Percentiles rank a stretch among this genome's conserved stretches.
These are phyloP conservation scores for Zygoascus tannicola DNA, from an alignment of 805 yeast species.

Conservation along the genomic window DNA sequence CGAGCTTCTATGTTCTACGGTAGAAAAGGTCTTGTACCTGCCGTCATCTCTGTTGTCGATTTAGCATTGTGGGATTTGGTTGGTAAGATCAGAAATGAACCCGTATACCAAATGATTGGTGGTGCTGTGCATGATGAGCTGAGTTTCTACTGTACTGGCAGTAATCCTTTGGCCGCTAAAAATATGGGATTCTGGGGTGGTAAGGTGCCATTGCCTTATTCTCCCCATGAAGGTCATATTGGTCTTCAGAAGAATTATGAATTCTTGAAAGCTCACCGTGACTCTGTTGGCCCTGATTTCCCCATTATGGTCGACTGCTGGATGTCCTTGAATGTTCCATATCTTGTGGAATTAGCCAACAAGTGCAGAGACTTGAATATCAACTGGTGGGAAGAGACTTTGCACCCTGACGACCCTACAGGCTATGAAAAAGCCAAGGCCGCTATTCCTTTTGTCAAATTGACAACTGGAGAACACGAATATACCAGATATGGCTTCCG, in stretches of 20 bases:
- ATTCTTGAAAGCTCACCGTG: conserved; percentile 36
- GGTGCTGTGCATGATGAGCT: conserved; percentile 40
- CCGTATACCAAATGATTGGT: conserved; percentile 44
- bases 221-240: conserved; percentile 42
- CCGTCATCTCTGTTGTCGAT: conserved; percentile 40
- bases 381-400: conserved; percentile 45
- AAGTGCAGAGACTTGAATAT: conserved; percentile 38
- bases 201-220: conserved; percentile 42
- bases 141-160: conserved; percentile 43
- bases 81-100: conserved; percentile 42
- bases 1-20: conserved; percentile 45
- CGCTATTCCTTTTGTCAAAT: conserved; percentile 40
- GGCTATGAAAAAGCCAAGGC: conserved; percentile 39
- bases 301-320: conserved; percentile 47
- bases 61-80: conserved; percentile 43
- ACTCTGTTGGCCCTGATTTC: conserved; percentile 42
- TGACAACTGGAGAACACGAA: conserved; percentile 47
- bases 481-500: conserved; percentile 44
- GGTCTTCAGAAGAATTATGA: conserved; percentile 40
- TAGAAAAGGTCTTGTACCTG: conserved; percentile 40
- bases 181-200: conserved; percentile 46
- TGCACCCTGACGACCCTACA: conserved; percentile 44
- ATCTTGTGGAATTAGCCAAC: conserved; percentile 37
- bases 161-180: conserved; percentile 40
- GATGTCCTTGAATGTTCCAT: conserved; percentile 43